These are phyloP conservation scores for Annulohypoxylon truncatum DNA, from an alignment of 2,329 filamentous ascomycete genomes.

Conservation along the genomic window DNA sequence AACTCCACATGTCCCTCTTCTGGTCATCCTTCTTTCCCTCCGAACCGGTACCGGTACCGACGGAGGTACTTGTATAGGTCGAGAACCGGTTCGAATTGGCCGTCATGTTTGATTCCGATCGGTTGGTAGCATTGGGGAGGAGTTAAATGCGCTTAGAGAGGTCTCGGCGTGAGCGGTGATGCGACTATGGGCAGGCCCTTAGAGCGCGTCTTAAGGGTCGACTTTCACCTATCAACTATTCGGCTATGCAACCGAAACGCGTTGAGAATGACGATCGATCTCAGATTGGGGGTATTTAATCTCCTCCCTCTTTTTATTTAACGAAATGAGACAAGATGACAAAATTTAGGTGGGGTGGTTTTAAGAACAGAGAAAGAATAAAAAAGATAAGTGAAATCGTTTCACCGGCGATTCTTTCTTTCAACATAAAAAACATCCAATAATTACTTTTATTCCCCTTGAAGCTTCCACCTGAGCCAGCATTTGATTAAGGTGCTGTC, in stretches of 20 bases:
- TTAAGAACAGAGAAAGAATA: slow-evolving; percentile 12
- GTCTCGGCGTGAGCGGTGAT: slow-evolving; percentile 6
- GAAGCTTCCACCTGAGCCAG: slow-evolving; percentile 27
- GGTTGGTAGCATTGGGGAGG: slow-evolving; percentile 42
- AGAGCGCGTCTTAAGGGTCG: slow-evolving; percentile 37
- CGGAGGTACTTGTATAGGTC: slow-evolving; percentile 67
- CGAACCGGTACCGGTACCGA: slow-evolving; percentile 59
- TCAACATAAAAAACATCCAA: slow-evolving; percentile 19
- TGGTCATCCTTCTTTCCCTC: slow-evolving; percentile 73
- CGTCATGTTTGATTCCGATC: slow-evolving; percentile 56
- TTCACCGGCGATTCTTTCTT: slow-evolving; percentile 18
- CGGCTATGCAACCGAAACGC: slow-evolving; percentile 30
- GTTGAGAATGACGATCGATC: slow-evolving; percentile 34
- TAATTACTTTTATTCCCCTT: slow-evolving; percentile 35
- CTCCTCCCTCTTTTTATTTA: slow-evolving; percentile 12
- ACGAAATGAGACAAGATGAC: slow-evolving; percentile 5
- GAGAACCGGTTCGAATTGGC: slow-evolving; percentile 67
- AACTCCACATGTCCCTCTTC: slow-evolving; percentile 93
- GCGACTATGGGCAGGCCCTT: slow-evolving; percentile 34
- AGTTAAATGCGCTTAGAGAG: slow-evolving; percentile 17
- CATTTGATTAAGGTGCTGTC: slow-evolving; percentile 31
- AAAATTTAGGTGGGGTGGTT: slow-evolving; percentile 9
- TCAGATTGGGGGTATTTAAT: slow-evolving; percentile 11
- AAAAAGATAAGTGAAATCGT: slow-evolving; percentile 15
- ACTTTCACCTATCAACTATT: neutral